Base-by-base conservation (phyloP, 2,329 filamentous ascomycete genomes). In the Penicillium sp. region DNA sequence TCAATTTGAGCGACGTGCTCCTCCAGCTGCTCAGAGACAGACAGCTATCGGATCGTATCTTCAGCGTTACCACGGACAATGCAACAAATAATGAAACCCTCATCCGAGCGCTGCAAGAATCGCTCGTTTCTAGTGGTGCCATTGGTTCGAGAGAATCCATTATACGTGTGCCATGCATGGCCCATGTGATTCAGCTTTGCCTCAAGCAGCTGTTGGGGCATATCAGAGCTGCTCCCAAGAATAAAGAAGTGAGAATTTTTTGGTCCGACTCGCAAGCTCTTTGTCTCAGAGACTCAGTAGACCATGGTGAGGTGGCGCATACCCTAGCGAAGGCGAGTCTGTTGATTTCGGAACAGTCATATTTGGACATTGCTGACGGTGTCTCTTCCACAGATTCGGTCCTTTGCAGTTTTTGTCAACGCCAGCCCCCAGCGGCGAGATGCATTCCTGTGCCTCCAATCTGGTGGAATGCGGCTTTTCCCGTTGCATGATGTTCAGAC, bases 341-440 rank as follows among this genome's bases (percentile, higher is more conserved):
- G 4, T 14, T 14, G 4, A 14, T 16, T 31, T 31, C 28, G 13
- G 15, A n/a, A 31, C 10, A 31, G 7, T 7, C 21, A 7, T 23
- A 11, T 23, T 11, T 7, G 21, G 7, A 23, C 21, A 11, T 7
- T 11, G 21, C 21, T 7, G 11, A 23, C 11, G n/a, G n/a, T n/a
- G n/a, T n/a, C n/a, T n/a, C n/a, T n/a, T n/a, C n/a, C n/a, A n/a
- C n/a, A 42, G 39, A 42, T 42, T 42, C 39, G 39, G 29, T 37
- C 18, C 7, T 37, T 42, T 33, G 39, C 39, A 10, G 33, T 36
- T 4, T 41, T 33, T 33, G 28, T 41, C 21, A 41, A 41, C 8
- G 16, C 33, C 16, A 41, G 14, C 28, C 33, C 28, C 2, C 33
- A 18, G 7, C 28, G 16, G 21, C 33, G 39, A 30, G 39, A 41